Evolutionary conservation across 2,329 filamentous ascomycete genomes (phyloP), one percentile per base, ranked within the genome.

Genomic region (Camptophora hylomeconis): DNA sequence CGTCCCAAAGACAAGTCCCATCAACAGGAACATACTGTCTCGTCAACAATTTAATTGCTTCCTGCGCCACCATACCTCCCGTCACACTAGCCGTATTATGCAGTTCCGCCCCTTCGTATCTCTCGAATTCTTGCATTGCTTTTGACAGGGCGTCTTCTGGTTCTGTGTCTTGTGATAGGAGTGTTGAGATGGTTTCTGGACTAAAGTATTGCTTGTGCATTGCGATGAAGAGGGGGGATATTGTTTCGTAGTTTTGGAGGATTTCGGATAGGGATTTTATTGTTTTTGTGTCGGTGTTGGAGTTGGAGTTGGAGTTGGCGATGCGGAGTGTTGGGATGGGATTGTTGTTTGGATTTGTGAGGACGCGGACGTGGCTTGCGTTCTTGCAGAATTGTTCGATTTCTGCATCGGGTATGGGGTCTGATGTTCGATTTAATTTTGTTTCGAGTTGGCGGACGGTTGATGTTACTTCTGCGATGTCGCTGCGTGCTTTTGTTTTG

Each of bases 331-430:
- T 24, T 5, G 40, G 32, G 8, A 44, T 27, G 1, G 25, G 18
- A 7, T n/a, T 65, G 40, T 17, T 62, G 3, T 61, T 57, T 16
- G 63, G 57, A 11, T 72, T 72, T 16, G 78, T 79, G 33, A 95
- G 75, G 26, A 95, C 69, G 56, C 89, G 92, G 50, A 93, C 79
- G 50, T 92, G 89, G 25, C 80, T 80, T 27, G 86, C 87, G 43
- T 92, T 92, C 57, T 92, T 94, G 68, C 87, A 95, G 54, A 94
- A 95, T 19, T 79, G 64, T 47, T 93, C 86, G 24, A 95, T 75
- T 45, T 93, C 82, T 30, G 70, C 69, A 24, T 72, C 62, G 25
- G 78, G 65, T 32, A 92, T 66, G 3, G 48, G 39, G 2, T 46
- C 46, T 3, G 47, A 39, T 50, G 48, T 41, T 53, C 71, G 53